A percentile compares a stretch with the other conserved stretches of the same genome.
Conservation (phyloP, 2,329 filamentous ascomycete species). For the Pyrenophora seminiperda region DNA sequence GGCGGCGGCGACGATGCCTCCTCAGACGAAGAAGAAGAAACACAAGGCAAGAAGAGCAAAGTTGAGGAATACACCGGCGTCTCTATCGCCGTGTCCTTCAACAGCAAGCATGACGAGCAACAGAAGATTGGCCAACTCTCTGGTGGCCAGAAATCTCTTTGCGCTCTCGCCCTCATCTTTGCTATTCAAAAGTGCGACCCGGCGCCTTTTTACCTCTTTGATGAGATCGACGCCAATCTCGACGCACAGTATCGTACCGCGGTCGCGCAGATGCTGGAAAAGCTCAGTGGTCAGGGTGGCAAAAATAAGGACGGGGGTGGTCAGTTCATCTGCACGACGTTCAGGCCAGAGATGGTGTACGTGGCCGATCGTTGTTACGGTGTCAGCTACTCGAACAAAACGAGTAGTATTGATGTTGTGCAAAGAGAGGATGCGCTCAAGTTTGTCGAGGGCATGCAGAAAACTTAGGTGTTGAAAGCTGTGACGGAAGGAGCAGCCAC, state of each 20-base stretch:
- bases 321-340: slow-evolving; percentile 98
- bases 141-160: slow-evolving; percentile 96
- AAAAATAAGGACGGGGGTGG: slow-evolving; percentile 57
- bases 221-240: slow-evolving; percentile 97
- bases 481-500: neutral
- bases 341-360: slow-evolving; percentile 92
- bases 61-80: slow-evolving; percentile 98
- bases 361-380: slow-evolving; percentile 98
- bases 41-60: slow-evolving; percentile 37
- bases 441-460: slow-evolving; percentile 87
- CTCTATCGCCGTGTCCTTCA: slow-evolving; percentile 96
- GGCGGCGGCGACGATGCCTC: slow-evolving; percentile 59
- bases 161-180: slow-evolving; percentile 95
- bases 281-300: slow-evolving; percentile 48
- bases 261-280: slow-evolving; percentile 84
- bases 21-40: slow-evolving; percentile 56
- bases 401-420: slow-evolving; percentile 90
- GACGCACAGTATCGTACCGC: slow-evolving; percentile 98
- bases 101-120: slow-evolving; percentile 97
- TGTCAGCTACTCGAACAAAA: slow-evolving; percentile 89
- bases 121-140: slow-evolving; percentile 97
- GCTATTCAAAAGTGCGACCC: slow-evolving; percentile 98
- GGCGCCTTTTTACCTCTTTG: slow-evolving; percentile 97
- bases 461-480: slow-evolving; percentile 14
- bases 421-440: slow-evolving; percentile 83